These are phyloP conservation scores for Dalbergia oliveri DNA, from an alignment of 306 rosid genomes.

Conservation along the genomic window DNA sequence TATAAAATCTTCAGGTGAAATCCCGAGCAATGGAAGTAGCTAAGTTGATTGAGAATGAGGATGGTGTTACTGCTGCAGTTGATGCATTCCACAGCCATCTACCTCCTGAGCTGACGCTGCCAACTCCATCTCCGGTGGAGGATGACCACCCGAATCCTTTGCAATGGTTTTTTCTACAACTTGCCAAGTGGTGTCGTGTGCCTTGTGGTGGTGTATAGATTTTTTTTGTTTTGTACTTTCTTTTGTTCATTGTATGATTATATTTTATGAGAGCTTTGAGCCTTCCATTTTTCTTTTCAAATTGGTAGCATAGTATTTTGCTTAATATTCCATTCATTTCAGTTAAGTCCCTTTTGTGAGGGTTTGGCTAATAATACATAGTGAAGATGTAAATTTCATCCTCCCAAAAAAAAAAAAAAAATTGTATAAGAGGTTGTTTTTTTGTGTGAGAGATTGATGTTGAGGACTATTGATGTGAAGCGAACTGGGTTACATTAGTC, in stretches of 20 bases:
- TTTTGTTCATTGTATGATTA: slow-evolving; percentile 14
- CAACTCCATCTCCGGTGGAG: slow-evolving; percentile 57
- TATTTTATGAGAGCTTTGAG: background rate
- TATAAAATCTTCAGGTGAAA: slow-evolving; percentile 63
- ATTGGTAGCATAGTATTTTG: slow-evolving; percentile 33
- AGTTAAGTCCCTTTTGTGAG: slow-evolving; percentile 37
- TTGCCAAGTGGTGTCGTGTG: slow-evolving; percentile 70
- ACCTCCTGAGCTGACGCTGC: slow-evolving; percentile 74
- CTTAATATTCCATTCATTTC: slow-evolving; percentile 59
- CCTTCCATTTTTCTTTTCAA: slow-evolving; percentile 6
- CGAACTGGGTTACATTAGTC: background rate
- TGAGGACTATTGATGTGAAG: background rate
- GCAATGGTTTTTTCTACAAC: slow-evolving; percentile 65
- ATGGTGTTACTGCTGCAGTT: slow-evolving; percentile 84
- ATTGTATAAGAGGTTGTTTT: slow-evolving; percentile 20
- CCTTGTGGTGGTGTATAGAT: slow-evolving; percentile 70
- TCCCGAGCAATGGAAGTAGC: slow-evolving; percentile 65
- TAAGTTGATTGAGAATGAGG: slow-evolving; percentile 74
- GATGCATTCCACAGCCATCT: slow-evolving; percentile 81
- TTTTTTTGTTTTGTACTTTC: slow-evolving; percentile 23
- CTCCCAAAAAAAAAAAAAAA: background rate
- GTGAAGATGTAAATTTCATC: background rate
- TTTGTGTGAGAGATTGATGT: background rate
- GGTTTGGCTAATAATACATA: slow-evolving; percentile 30
- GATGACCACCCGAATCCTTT: slow-evolving; percentile 58